phyloP scores from a whole-genome alignment of 1,284 basidiomycete genomes.

The Cutaneotrichosporon sp. region DNA sequence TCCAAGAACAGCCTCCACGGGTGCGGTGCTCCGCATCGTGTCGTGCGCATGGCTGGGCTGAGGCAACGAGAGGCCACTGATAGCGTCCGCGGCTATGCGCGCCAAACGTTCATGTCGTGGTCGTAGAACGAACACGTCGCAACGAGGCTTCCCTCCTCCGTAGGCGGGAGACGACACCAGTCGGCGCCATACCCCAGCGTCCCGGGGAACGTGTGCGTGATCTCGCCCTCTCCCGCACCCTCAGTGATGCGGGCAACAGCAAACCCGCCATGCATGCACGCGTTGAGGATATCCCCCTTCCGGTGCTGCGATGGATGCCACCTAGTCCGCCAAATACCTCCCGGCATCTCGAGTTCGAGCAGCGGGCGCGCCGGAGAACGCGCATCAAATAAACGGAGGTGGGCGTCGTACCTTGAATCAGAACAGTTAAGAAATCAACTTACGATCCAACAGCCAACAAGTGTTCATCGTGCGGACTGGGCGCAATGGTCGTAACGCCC shows the following conservation, averaged over 20 bases:
- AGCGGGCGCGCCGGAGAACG: slow-evolving; percentile 68
- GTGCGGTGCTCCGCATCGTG: too few species aligned
- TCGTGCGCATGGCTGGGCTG: too few species aligned
- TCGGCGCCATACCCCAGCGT: slow-evolving; percentile 93
- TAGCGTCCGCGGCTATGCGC: slow-evolving; percentile 52
- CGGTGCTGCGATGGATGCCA: slow-evolving; percentile 77
- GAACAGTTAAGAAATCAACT: background rate
- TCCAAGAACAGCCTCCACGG: too few species aligned
- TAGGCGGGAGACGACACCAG: slow-evolving; percentile 66
- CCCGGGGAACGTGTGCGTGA: slow-evolving; percentile 69
- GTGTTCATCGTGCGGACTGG: slow-evolving; percentile 74
- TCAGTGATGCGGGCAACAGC: slow-evolving; percentile 66
- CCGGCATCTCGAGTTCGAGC: slow-evolving; percentile 68
- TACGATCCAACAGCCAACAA: slow-evolving; percentile 81
- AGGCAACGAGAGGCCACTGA: too few species aligned
- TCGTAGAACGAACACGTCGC: slow-evolving; percentile 98
- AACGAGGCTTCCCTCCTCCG: slow-evolving; percentile 57
- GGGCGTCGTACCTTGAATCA: slow-evolving; percentile 80
- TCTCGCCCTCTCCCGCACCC: slow-evolving; percentile 27
- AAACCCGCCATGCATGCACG: slow-evolving; percentile 97
- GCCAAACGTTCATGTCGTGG: slow-evolving; percentile 79
- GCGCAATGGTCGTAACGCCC: slow-evolving; percentile 88
- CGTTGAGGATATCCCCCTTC: slow-evolving; percentile 73
- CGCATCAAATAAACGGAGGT: slow-evolving; percentile 78
- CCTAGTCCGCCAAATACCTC: slow-evolving; percentile 93